Evolutionary conservation across 352 stramenopile species (phyloP).

Genomic region (Globisporangium iwayamae): DNA sequence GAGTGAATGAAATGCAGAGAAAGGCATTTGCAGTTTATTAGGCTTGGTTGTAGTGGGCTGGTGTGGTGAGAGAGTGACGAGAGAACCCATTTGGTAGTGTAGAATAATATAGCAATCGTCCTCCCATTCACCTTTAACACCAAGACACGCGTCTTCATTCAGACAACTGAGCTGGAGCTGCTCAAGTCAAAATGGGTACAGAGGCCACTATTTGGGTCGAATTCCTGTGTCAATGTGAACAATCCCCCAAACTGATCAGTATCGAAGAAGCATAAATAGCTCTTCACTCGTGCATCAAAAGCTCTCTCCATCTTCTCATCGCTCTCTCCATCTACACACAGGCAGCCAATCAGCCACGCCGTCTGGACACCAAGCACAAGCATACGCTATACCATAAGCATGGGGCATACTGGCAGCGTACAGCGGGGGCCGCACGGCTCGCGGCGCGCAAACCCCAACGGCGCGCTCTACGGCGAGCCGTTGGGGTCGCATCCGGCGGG

Average conservation of each 20-base stretch:
- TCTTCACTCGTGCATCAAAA: background rate
- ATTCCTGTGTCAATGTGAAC: background rate
- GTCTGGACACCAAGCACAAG: background rate
- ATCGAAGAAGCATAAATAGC: background rate
- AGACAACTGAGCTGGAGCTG: no score
- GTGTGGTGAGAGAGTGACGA: no score
- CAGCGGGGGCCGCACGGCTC: slow-evolving; percentile 28
- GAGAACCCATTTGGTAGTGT: no score
- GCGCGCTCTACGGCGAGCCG: slow-evolving; percentile 64
- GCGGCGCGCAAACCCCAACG: slow-evolving; percentile 24
- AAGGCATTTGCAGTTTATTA: background rate
- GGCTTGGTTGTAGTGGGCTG: background rate
- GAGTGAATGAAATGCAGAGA: no score
- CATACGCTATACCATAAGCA: slow-evolving; percentile 10
- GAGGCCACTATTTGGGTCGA: background rate
- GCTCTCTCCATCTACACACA: background rate
- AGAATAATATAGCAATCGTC: no score
- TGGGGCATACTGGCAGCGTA: slow-evolving; percentile 77
- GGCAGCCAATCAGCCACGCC: background rate
- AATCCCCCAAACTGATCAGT: background rate
- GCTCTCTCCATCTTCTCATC: background rate
- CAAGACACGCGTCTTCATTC: no score
- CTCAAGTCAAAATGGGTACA: background rate
- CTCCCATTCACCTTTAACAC: no score
- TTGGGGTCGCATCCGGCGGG: slow-evolving; percentile 26